Evolutionary conservation across 371 early-diverging fungal species (phyloP).

Genomic region (Mucor circinelloides): DNA sequence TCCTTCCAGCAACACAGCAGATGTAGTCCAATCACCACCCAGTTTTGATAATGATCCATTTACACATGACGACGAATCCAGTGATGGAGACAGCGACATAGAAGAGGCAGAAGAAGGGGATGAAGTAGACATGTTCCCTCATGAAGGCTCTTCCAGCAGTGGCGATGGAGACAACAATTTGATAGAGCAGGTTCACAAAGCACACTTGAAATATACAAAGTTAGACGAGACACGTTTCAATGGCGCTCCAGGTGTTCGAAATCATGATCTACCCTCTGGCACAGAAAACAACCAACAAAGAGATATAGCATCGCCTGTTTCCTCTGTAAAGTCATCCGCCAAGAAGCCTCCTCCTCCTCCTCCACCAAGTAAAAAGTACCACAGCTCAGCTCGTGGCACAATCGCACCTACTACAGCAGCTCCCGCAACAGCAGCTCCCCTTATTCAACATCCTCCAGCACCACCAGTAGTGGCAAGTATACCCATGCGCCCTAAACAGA

Average conservation of each 20-base stretch:
- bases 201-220: conserved; percentile 29
- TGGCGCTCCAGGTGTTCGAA: conserved; percentile 16
- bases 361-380: conserved; percentile 47
- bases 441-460: neutral
- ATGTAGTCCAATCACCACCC: neutral
- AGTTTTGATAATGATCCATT: conserved; percentile 3
- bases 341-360: conserved; percentile 40
- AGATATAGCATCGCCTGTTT: neutral
- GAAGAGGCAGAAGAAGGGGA: conserved; percentile 13
- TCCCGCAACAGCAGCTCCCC: neutral
- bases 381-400: conserved; percentile 24
- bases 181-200: conserved; percentile 27
- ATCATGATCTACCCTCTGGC: conserved; percentile 4
- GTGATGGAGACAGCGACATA: conserved; percentile 15
- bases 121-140: neutral
- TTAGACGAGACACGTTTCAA: conserved; percentile 25
- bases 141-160: neutral
- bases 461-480: conserved; percentile 2
- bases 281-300: neutral
- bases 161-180: conserved; percentile 14
- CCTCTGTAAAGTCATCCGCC: neutral
- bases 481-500: conserved; percentile 6
- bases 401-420: neutral
- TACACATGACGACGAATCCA: conserved; percentile 1
- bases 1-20: neutral